Evolutionary conservation across 345 rosid species (phyloP), one percentile per base, ranked within the genome.

Genomic region (Clausena lansium): DNA sequence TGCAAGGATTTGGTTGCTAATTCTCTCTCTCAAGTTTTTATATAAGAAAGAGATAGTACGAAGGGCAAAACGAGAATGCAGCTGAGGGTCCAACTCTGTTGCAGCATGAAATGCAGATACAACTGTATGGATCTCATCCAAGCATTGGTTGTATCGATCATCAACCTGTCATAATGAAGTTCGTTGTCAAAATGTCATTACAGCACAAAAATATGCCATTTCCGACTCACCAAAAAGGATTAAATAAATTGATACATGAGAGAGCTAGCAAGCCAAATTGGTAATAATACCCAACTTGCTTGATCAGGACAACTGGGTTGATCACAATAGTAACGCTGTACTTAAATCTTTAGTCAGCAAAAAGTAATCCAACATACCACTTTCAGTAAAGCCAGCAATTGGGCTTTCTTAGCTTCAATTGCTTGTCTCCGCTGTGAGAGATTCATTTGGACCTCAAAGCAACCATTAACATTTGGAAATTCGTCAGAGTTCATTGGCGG

Each of bases 61-160:
- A 27, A 94, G 93, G 7, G 93, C 92, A 62, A 94, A 96, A 15
- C 97, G 83, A 1, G 95, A 80, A 78, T 96, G 99, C 73, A 90
- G 76, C 77, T 83, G 92, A 0, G 97, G 99, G 59, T 94, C 94
- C 83, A 94, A 80, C 81, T 96, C 98, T 0, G 97, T 94, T 33
- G 94, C 98, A 9, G 98, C 97, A 39, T 96, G 98, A 82, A 96
- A 96, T 20, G 99, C 99, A 45, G 98, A 94, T 79, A 96, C 77
- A 71, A 94, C 97, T 7, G 94, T 96, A 62, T 94, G 99, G 78
- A 94, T 85, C 87, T 96, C 99, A 74, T 92, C 98, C 83, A 90
- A 65, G 81, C 99, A 92, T 71, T 89, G 97, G 81, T 79, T 91
- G 81, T 92, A 91, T 70, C 83, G 86, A 69, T 94, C 95, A 73